Evolutionary conservation across 768 basidiomycete genomes (phyloP), one percentile per base, ranked within the genome.

Genomic region (Pleurotus citrinopileatus): DNA sequence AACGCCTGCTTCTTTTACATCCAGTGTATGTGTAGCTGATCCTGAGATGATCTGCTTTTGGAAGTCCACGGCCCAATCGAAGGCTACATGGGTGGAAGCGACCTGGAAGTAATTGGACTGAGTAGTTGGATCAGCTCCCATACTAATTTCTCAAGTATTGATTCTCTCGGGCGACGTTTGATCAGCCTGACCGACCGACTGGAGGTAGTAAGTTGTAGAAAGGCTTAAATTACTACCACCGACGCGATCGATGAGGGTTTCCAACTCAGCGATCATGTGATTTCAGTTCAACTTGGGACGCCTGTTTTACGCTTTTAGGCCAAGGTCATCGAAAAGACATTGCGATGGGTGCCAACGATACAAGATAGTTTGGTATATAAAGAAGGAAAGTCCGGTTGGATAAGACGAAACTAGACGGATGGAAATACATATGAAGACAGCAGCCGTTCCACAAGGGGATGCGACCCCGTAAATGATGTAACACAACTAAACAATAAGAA

Each of bases 11-110:
- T 75, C 73, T 52, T 74, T 76, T 7, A 84, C 81, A 10, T 67
- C 67, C 48, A 97, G 67, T 4, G 71, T 73, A 64, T 95, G 86
- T 0, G 74, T 78, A 7, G 78, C 90, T 17, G 79, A 76, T 0
- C 95, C 94, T 26, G 70, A 66, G 57, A 96, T 73, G 47, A 76
- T 70, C 60, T 85, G 68, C 2, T 73, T 64, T 0, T 74, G 61
- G 65, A 93, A 97, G 69, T 97, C 85, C 58, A 97, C 70, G 0
- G 61, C 70, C 94, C 93, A 96, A 59, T 89, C 78, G 47, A 97
- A 81, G 19, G 79, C 70, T 13, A 94, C 70, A 64, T 91, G 83
- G 32, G 80, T 75, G 1, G 89, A 84, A 2, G 73, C 67, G 59
- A 94, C 77, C 43, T 86, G 71, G 3, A 71, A 66, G 67, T 90